Evolutionary conservation across 1,139 yeast genomes (phyloP).

Genomic region (Candida labiduridarum): DNA sequence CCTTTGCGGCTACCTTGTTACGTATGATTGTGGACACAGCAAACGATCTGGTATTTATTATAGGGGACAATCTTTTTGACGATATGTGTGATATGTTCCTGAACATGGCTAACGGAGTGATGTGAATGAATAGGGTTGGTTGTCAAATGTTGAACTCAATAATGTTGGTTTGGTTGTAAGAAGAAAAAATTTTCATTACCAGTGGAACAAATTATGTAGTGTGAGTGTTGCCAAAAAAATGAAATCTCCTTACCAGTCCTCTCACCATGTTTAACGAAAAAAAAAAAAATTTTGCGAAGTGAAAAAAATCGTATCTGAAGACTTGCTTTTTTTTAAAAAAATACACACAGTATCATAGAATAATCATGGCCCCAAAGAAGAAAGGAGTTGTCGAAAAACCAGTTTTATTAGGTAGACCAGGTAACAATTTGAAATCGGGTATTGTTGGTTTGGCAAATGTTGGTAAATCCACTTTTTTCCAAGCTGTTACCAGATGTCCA

Average conservation of each 20-base stretch:
- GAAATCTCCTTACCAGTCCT: neutral
- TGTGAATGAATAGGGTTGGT: neutral
- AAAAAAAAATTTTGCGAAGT: slow-evolving; percentile 5
- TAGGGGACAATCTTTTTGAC: neutral
- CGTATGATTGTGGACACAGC: slow-evolving; percentile 5
- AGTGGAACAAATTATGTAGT: neutral
- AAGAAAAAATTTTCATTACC: slow-evolving; percentile 6
- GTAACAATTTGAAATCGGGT: slow-evolving; percentile 94
- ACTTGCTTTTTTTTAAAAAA: slow-evolving; percentile 1
- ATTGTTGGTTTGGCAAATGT: slow-evolving; percentile 97
- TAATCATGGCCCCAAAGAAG: slow-evolving; percentile 90
- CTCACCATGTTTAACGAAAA: neutral
- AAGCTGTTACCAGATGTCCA: slow-evolving; percentile 85
- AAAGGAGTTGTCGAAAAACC: slow-evolving; percentile 83
- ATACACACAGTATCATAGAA: slow-evolving; percentile 8
- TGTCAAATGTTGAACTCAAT: neutral
- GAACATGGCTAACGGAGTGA: slow-evolving; percentile 2
- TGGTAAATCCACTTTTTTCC: slow-evolving; percentile 92
- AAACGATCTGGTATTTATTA: slow-evolving; percentile 9
- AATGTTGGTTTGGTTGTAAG: neutral
- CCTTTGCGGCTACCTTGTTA: neutral
- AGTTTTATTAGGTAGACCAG: slow-evolving; percentile 95
- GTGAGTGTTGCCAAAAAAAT: slow-evolving; percentile 1
- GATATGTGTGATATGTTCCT: slow-evolving; percentile 5
- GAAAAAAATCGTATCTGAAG: slow-evolving; percentile 8